Evolutionary conservation across 1,139 yeast genomes (phyloP).

Genomic region (Nakaseomyces glabratus): DNA sequence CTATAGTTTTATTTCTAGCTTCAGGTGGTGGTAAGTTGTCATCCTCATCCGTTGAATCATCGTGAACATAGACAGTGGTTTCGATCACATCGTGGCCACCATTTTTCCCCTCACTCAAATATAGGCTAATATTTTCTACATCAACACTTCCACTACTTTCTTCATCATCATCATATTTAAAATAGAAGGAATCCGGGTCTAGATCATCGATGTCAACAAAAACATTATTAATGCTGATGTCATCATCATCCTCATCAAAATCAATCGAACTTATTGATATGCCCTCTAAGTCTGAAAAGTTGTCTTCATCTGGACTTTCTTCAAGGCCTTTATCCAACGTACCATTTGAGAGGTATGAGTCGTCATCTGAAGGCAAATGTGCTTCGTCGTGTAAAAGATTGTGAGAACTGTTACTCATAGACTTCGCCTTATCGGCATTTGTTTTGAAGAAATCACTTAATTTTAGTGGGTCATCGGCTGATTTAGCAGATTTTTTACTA

Average conservation of each 20-base stretch:
- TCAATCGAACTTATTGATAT: constrained; percentile 4
- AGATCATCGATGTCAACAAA: constrained; percentile 33
- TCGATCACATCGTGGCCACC: constrained; percentile 23
- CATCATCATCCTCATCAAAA: constrained; percentile 21
- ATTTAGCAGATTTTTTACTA: constrained; percentile 9
- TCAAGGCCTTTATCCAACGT: constrained; percentile 7
- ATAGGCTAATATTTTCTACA: constrained; percentile 13
- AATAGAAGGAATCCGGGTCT: constrained; percentile 34
- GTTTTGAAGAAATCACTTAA: constrained; percentile 12
- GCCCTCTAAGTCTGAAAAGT: constrained; percentile 4
- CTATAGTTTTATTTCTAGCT: constrained; percentile 44
- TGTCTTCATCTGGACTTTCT: constrained; percentile 9
- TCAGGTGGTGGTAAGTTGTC: constrained; percentile 60
- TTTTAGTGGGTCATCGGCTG: not conserved
- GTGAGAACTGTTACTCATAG: constrained; percentile 33
- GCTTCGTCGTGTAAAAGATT: constrained; percentile 32
- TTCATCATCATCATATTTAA: constrained; percentile 26
- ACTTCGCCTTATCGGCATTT: constrained; percentile 30
- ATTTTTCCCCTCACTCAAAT: constrained; percentile 10
- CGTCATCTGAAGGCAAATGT: constrained; percentile 31
- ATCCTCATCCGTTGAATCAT: constrained; percentile 92
- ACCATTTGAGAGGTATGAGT: constrained; percentile 16
- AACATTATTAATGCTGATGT: constrained; percentile 28
- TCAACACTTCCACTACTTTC: constrained; percentile 23
- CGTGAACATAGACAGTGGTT: constrained; percentile 34